phyloP scores from a whole-genome alignment of 116 monocot genomes.

The Dioscorea cayenensis region DNA sequence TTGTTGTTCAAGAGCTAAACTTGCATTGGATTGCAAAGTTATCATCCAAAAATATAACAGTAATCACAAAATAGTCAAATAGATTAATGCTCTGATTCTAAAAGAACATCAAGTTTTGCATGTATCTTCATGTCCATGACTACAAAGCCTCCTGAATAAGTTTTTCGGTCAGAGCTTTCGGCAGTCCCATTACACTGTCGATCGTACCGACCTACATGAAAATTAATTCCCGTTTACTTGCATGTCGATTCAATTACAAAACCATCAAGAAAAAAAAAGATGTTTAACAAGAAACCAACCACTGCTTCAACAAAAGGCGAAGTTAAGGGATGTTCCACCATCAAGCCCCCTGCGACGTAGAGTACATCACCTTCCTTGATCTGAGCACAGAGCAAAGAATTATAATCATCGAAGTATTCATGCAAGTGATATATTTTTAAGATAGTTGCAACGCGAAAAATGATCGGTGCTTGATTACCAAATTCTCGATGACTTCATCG shows the following conservation, averaged over 20 bases:
- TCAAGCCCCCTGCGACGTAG: constrained; percentile 82
- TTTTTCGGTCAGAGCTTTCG: constrained; percentile 63
- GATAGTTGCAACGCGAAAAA: neutral
- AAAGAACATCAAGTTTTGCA: too few relatives aligned
- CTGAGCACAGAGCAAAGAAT: constrained; percentile 17
- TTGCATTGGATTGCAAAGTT: too few relatives aligned
- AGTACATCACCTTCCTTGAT: constrained; percentile 68
- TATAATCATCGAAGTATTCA: neutral
- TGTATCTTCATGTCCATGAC: neutral
- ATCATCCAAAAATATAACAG: too few relatives aligned
- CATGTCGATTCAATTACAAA: neutral
- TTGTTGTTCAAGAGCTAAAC: too few relatives aligned
- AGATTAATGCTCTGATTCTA: too few relatives aligned
- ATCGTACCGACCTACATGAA: constrained; percentile 57
- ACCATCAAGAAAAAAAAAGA: neutral
- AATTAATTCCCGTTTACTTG: neutral
- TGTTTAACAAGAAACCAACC: constrained; percentile 23
- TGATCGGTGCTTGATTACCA: constrained; percentile 40
- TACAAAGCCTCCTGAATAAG: constrained; percentile 54
- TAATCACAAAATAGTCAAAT: too few relatives aligned
- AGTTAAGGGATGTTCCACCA: constrained; percentile 78
- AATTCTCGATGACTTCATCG: constrained; percentile 77
- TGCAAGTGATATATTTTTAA: too few relatives aligned
- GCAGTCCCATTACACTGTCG: constrained; percentile 90
- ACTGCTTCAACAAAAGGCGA: constrained; percentile 73